These are phyloP conservation scores for Eimeria praecox DNA, from an alignment of 169 alveolate species.

Conservation along the genomic window DNA sequence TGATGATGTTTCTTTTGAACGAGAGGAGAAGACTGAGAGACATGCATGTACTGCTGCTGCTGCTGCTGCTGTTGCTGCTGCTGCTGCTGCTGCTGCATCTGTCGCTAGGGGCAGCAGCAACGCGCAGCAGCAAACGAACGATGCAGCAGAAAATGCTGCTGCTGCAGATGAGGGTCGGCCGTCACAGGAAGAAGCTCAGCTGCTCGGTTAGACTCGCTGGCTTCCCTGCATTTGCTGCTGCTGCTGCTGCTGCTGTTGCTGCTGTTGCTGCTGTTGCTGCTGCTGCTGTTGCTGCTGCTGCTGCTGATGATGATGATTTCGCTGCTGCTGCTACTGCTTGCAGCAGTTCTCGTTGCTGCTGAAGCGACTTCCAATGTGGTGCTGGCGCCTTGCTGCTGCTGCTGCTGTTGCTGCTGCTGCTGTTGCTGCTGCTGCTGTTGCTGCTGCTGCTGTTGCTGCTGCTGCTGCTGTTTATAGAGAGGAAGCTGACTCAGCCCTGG, in stretches of 20 bases:
- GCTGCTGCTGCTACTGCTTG: not conserved
- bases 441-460: slow-evolving; percentile 26
- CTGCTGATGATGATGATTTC: not conserved
- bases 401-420: slow-evolving; percentile 7
- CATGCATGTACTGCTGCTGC: slow-evolving; percentile 4
- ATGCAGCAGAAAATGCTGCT: not conserved
- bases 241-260: slow-evolving; percentile 22
- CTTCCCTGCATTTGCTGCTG: not conserved
- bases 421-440: not conserved
- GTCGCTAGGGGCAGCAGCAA: not conserved
- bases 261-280: slow-evolving; percentile 3
- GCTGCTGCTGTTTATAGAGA: slow-evolving; percentile 18
- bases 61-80: not conserved
- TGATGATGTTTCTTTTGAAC: not conserved
- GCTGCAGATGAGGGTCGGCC: not conserved
- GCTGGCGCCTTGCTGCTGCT: not conserved
- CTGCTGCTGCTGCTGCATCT: not conserved
- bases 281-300: not conserved
- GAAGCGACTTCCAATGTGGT: too few species aligned
- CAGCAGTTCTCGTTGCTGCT: slow-evolving; percentile 2
- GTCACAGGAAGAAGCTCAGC: not conserved
- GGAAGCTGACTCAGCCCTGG: not conserved
- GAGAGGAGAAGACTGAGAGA: too few species aligned
- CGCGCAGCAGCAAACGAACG: not conserved
- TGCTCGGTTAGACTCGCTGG: not conserved